Percentiles rank a stretch among this genome's conserved stretches.
phyloP scores from a whole-genome alignment of 495 filamentous ascomycete species.

The Tuber melanosporum region DNA sequence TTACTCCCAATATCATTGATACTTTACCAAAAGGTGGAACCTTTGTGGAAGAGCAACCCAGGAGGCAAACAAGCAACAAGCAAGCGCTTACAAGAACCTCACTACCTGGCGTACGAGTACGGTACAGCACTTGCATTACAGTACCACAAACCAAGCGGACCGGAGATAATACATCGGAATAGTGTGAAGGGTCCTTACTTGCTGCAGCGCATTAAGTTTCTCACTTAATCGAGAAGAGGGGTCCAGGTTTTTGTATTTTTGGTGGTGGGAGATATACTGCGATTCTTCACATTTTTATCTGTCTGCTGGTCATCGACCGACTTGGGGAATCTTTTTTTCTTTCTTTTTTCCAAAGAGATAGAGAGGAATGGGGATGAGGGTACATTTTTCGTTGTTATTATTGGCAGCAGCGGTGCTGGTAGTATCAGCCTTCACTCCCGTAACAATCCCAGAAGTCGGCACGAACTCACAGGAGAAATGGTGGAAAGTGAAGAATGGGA shows the following conservation, averaged over 20 bases:
- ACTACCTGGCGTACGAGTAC: background rate
- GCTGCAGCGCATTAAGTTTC: background rate
- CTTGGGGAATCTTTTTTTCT: background rate
- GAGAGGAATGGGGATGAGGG: background rate
- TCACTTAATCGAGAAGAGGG: background rate
- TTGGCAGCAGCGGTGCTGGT: slow-evolving; percentile 7
- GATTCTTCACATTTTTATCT: background rate
- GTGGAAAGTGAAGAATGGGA: slow-evolving; percentile 1
- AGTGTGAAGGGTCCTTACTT: background rate
- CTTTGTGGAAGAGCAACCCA: background rate
- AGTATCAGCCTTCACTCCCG: slow-evolving; percentile 27
- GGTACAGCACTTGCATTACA: background rate
- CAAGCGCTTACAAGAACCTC: background rate
- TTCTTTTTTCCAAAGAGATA: background rate
- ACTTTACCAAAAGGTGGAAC: background rate
- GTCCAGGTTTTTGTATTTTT: background rate
- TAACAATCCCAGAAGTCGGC: slow-evolving; percentile 5
- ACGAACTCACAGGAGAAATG: background rate
- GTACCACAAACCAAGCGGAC: background rate
- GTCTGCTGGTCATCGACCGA: background rate
- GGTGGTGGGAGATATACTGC: background rate
- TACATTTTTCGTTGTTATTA: slow-evolving; percentile 4
- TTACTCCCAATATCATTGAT: background rate
- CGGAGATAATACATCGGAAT: background rate
- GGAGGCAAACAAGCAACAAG: background rate